A percentile compares a stretch with the other conserved stretches of the same genome.
These are phyloP conservation scores for Aspergillus fischeri DNA, from an alignment of 2,329 filamentous ascomycete species.

Conservation along the genomic window DNA sequence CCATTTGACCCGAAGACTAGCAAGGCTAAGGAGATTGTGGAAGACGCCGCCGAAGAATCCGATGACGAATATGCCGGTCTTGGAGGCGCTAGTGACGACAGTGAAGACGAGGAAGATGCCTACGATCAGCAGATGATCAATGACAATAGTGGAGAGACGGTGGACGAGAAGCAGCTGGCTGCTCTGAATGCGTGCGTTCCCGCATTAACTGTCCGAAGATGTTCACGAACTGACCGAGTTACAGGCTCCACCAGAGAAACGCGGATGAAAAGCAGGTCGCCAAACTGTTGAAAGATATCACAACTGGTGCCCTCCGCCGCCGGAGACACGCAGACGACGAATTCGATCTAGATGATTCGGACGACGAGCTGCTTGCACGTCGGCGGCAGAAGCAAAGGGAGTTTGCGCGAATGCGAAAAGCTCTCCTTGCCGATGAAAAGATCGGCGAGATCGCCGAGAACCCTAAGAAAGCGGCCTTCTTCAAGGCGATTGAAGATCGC, in stretches of 20 bases:
- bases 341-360: slow-evolving; percentile 83
- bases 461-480: slow-evolving; percentile 83
- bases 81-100: slow-evolving; percentile 84
- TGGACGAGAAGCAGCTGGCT: slow-evolving; percentile 75
- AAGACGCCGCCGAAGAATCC: slow-evolving; percentile 94
- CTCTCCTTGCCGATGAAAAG: slow-evolving; percentile 81
- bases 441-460: slow-evolving; percentile 87
- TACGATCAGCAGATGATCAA: slow-evolving; percentile 86
- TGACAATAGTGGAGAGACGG: slow-evolving; percentile 71
- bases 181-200: slow-evolving; percentile 76
- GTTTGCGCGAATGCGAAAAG: slow-evolving; percentile 87
- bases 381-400: slow-evolving; percentile 79
- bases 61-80: slow-evolving; percentile 97
- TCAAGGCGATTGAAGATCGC: slow-evolving; percentile 81
- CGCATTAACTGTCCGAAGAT: slow-evolving; percentile 1
- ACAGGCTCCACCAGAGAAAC: slow-evolving; percentile 71
- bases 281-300: slow-evolving; percentile 89
- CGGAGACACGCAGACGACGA: slow-evolving; percentile 70
- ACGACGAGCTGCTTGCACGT: slow-evolving; percentile 71
- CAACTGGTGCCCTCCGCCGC: slow-evolving; percentile 78
- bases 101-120: slow-evolving; percentile 70
- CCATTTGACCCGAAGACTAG: slow-evolving; percentile 81
- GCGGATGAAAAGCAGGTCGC: slow-evolving; percentile 83
- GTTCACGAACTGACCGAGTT: slow-evolving; percentile 17
- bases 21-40: slow-evolving; percentile 78